Evolutionary conservation across 2,329 filamentous ascomycete genomes (phyloP).

Genomic region (Bertia moriformis): DNA sequence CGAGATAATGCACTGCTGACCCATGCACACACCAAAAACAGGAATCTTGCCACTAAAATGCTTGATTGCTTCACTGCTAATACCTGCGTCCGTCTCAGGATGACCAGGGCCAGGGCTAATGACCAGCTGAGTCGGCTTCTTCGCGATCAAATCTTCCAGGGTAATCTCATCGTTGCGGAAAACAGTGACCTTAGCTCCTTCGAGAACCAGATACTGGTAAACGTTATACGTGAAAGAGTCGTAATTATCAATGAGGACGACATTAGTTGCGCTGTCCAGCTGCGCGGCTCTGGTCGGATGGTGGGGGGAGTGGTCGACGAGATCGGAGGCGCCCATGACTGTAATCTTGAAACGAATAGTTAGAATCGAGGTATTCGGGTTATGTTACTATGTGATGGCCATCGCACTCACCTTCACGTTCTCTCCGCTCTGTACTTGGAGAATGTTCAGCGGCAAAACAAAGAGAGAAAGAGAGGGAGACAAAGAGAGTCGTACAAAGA

Average conservation of each 20-base stretch:
- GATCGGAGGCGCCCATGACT: background rate
- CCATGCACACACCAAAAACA: constrained; percentile 96
- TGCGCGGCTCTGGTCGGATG: constrained; percentile 63
- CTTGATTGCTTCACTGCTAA: constrained; percentile 81
- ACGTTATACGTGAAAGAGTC: constrained; percentile 99
- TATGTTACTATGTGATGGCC: too few relatives aligned
- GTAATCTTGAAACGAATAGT: background rate
- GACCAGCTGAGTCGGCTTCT: constrained; percentile 83
- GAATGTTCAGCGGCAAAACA: too few relatives aligned
- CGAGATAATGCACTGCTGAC: constrained; percentile 94
- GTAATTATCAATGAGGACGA: constrained; percentile 96
- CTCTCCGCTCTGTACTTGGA: too few relatives aligned
- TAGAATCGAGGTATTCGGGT: too few relatives aligned
- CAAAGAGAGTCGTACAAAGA: background rate
- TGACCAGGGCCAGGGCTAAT: constrained; percentile 92
- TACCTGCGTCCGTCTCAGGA: constrained; percentile 76
- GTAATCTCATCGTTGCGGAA: constrained; percentile 85
- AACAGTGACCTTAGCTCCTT: constrained; percentile 80
- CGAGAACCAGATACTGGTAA: constrained; percentile 94
- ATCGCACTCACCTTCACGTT: too few relatives aligned
- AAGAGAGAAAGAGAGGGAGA: too few relatives aligned
- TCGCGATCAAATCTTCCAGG: constrained; percentile 66
- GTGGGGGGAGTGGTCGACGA: constrained; percentile 66
- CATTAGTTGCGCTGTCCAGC: constrained; percentile 69
- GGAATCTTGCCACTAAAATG: constrained; percentile 91